A percentile compares a stretch with the other conserved stretches of the same genome.
Evolutionary conservation across 805 yeast genomes (phyloP).

Genomic region (Cyberlindnera mississippiensis): DNA sequence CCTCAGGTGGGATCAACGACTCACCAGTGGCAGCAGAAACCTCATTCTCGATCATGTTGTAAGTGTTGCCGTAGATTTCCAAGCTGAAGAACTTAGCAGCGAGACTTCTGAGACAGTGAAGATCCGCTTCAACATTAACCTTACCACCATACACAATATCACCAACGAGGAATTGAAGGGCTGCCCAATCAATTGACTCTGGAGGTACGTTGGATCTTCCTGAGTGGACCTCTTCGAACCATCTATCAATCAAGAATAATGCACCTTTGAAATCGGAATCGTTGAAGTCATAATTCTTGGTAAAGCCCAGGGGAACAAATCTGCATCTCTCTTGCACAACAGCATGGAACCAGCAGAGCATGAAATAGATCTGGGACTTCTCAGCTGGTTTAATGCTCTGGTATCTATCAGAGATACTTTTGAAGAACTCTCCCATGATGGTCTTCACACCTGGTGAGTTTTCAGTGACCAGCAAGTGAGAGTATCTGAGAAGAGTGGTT

Average conservation of each 20-base stretch:
- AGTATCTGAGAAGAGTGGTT: constrained; percentile 47
- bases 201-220: constrained; percentile 39
- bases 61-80: constrained; percentile 38
- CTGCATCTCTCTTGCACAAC: constrained; percentile 54
- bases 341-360: constrained; percentile 70
- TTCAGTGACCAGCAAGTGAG: constrained; percentile 59
- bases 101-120: constrained; percentile 31
- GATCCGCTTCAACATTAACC: constrained; percentile 41
- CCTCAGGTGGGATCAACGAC: constrained; percentile 43
- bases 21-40: constrained; percentile 11
- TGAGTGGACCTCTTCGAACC: constrained; percentile 32
- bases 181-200: constrained; percentile 49
- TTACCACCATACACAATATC: constrained; percentile 65
- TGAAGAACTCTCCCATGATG: constrained; percentile 31
- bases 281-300: constrained; percentile 60
- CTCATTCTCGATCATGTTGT: constrained; percentile 37
- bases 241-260: constrained; percentile 37
- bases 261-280: constrained; percentile 65
- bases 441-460: constrained; percentile 55
- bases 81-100: constrained; percentile 37
- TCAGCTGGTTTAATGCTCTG: constrained; percentile 30
- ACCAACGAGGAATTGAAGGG: constrained; percentile 45
- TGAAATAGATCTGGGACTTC: constrained; percentile 43
- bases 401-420: constrained; percentile 21
- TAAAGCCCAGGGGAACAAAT: constrained; percentile 61